These are phyloP conservation scores for Chlamydomonas applanata DNA, from an alignment of 139 green algal genomes.

Conservation along the genomic window DNA sequence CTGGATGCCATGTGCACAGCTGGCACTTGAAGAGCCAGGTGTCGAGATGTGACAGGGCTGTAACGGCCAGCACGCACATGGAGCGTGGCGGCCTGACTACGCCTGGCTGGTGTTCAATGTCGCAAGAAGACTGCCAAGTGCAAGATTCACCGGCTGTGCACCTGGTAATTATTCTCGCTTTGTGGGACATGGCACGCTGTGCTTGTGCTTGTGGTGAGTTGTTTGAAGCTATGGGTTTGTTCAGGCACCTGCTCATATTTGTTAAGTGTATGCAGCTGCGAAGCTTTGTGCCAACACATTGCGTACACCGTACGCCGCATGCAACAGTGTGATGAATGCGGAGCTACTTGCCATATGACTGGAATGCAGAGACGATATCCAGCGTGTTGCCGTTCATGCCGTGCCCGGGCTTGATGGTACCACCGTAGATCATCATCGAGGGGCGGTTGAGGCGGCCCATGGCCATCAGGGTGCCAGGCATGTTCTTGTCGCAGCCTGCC, in stretches of 20 bases:
- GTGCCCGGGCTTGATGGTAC: constrained; percentile 92
- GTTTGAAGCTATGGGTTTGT: too few species aligned
- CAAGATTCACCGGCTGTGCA: constrained; percentile 6
- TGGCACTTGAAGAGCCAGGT: too few species aligned
- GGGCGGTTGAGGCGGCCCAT: constrained; percentile 95
- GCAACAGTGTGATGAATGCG: too few species aligned
- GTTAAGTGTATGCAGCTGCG: too few species aligned
- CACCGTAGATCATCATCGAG: constrained; percentile 96
- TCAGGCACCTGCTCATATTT: not conserved
- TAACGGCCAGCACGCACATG: constrained; percentile 16
- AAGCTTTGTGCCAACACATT: too few species aligned
- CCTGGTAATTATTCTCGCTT: constrained; percentile 37
- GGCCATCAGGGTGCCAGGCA: constrained; percentile 95
- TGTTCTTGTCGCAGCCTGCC: constrained; percentile 99
- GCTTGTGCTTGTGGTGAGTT: too few species aligned
- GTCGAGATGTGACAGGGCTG: constrained; percentile 15
- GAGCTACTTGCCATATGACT: constrained; percentile 95
- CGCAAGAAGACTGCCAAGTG: constrained; percentile 33
- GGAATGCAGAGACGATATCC: constrained; percentile 97
- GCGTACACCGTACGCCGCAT: too few species aligned
- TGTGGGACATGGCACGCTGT: not conserved
- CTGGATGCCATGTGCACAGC: too few species aligned
- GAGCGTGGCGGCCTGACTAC: constrained; percentile 21
- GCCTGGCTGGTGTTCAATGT: constrained; percentile 9
- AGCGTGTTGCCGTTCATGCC: constrained; percentile 60